Base-by-base conservation (phyloP, 169 alveolate species). In the Cryptosporidium andersoni region DNA sequence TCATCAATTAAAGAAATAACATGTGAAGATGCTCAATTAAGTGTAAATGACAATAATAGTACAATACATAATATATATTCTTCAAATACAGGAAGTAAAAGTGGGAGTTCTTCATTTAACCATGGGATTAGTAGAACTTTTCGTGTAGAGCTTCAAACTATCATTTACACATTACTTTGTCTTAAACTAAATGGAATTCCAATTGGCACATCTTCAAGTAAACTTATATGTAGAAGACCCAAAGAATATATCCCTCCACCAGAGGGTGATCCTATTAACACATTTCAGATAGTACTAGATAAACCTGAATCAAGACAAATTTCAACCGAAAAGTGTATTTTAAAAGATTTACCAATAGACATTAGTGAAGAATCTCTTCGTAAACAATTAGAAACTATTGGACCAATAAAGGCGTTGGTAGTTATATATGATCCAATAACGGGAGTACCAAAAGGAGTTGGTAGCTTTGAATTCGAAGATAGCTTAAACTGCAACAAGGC, bases 381-480 rank as follows among this genome's bases (percentile, higher is more conserved):
- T 42, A 51, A 55, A 5, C 52, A 74, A n/a, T 51, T 74, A 34
- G 85, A 74, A 45, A 74, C 16, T 6, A 43, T 74, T 40, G 85
- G 85, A 43, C 55, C 55, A n/a, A 45, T 74, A 2, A 74, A 58
- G 45, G 43, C 56, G 42, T 51, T 74, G 40, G 60, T 51, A 39
- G 60, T 74, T 12, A 56, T 74, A 60, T 58, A 58, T 48, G 68
- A 74, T 43, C 85, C 85, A 39, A 74, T 60, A 16, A 74, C 85
- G 8, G 85, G 85, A 45, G 56, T 43, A 34, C 63, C 74, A 16
- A 74, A 74, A 11, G 85, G 85, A 11, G 60, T 62, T 3, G 67
- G 85, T n/a, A 56, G 66, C 16, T 74, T 74, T 56, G 85, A 74
- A 14, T 74, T 43, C 39, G 85, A 74, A 74, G 85, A 74, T 45